Percentiles rank a stretch among this genome's conserved stretches.
These are phyloP conservation scores for Phaeosphaeriaceae sp. DNA, from an alignment of 2,329 filamentous ascomycete genomes.

Conservation along the genomic window DNA sequence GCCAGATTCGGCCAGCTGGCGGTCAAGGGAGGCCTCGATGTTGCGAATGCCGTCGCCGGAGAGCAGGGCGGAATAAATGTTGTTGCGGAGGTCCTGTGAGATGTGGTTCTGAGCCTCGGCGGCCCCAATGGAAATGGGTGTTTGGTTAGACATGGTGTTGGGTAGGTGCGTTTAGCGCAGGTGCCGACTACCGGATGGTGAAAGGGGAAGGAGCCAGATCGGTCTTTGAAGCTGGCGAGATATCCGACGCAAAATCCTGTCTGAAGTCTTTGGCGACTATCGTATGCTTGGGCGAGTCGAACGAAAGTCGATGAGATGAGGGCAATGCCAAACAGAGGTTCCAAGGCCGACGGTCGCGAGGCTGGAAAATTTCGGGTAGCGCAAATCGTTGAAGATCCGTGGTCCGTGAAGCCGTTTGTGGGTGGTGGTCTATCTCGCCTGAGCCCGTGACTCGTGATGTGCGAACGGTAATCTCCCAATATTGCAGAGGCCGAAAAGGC, in stretches of 20 bases:
- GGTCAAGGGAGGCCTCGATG: constrained; percentile 62
- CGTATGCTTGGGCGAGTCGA: neutral
- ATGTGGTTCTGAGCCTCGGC: constrained; percentile 52
- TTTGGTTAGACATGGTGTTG: constrained; percentile 16
- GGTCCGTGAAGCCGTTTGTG: neutral
- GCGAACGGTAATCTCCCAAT: neutral
- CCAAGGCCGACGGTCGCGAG: neutral
- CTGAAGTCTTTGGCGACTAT: no score
- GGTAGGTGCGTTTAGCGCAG: neutral
- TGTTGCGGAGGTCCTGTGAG: constrained; percentile 48
- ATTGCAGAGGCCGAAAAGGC: neutral
- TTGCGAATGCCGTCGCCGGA: constrained; percentile 59
- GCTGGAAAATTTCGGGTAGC: neutral
- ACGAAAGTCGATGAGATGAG: constrained; percentile 4
- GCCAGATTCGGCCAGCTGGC: constrained; percentile 63
- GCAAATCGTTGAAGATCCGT: neutral
- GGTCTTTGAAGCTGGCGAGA: neutral
- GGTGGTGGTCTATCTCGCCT: neutral
- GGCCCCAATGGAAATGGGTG: constrained; percentile 36
- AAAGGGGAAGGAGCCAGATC: neutral
- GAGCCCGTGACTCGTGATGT: neutral
- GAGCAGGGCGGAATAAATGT: constrained; percentile 56
- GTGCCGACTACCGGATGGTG: neutral
- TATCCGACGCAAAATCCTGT: neutral
- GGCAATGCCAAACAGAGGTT: neutral